Evolutionary conservation across 2,329 filamentous ascomycete genomes (phyloP), one percentile per base, ranked within the genome.

Genomic region (Aspergillus brunneoviolaceus): DNA sequence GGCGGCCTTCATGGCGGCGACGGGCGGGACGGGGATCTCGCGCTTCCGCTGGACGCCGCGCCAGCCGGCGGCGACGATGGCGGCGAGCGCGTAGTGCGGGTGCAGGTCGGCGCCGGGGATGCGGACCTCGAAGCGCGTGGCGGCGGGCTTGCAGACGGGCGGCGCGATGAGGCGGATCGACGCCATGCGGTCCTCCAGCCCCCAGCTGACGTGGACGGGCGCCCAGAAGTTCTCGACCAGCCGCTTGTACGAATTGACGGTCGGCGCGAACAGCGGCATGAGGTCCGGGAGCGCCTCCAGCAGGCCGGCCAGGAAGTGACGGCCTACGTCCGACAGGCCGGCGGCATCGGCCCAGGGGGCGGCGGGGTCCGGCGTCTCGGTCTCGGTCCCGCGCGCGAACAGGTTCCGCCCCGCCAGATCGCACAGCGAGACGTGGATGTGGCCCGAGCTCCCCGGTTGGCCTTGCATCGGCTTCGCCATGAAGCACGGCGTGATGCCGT

Each of bases 151-250:
- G 35, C 94, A 89, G 27, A 98, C 84, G 0, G 94, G 93, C 12
- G 94, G 93, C 0, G 91, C 87, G 64, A 98, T 96, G 33, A 98
- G 79, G 19, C 94, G 85, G 65, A 98, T 89, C 0, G 90, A 95
- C 0, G 94, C 93, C 19, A 92, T 92, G 63, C 94, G 90, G 76
- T 98, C 93, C 76, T 98, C 94, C 3, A 96, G 80, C 0, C 94
- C 94, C 94, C 94, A 98, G 0, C 91, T 96, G 0, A 98, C 93
- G 0, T 93, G 96, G 2, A 98, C 93, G 0, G 94, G 94, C 0
- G 94, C 94, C 94, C 94, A 98, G 79, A 96, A 98, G 79, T 98
- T 98, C 80, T 98, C 94, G 2, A 98, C 94, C 0, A 98, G 84
- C 2, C 94, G 88, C 80, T 98, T 98, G 82, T 98, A 98, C 60